A percentile compares a stretch with the other conserved stretches of the same genome.
These are phyloP conservation scores for Crithidia expoeki DNA, from an alignment of 208 protist species.

Conservation along the genomic window DNA sequence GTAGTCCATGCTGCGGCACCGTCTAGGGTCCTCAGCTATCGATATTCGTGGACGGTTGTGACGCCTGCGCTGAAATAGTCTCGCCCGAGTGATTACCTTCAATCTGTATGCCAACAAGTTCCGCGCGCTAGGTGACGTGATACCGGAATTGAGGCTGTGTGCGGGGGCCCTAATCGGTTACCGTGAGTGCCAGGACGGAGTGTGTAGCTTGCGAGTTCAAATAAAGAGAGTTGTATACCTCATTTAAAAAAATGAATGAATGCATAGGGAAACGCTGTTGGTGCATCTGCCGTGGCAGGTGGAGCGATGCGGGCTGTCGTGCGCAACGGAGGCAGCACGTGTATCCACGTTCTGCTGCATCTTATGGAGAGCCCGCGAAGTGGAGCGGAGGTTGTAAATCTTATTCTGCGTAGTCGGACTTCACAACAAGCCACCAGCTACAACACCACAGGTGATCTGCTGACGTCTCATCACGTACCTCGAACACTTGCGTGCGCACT, in stretches of 20 bases:
- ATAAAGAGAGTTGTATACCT: neutral
- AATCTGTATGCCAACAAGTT: neutral
- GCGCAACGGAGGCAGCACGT: neutral
- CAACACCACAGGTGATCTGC: too few species aligned
- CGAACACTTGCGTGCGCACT: neutral
- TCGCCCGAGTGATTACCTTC: neutral
- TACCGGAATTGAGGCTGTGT: neutral
- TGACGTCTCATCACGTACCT: neutral
- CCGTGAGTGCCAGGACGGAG: neutral
- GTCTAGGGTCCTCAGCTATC: neutral
- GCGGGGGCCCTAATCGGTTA: neutral
- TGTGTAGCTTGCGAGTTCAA: neutral
- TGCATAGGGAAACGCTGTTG: neutral
- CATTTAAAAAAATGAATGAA: neutral
- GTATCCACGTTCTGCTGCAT: neutral
- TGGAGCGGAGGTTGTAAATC: neutral
- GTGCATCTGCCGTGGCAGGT: neutral
- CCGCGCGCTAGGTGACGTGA: neutral
- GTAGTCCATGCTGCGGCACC: neutral
- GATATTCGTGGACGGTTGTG: neutral
- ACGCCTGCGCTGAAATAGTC: neutral
- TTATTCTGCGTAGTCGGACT: neutral
- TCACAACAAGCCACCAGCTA: neutral
- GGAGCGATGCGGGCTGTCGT: neutral
- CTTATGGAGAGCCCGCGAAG: neutral